These are phyloP conservation scores for Spirogloea muscicola DNA, from an alignment of 139 green algal species.

Conservation along the genomic window DNA sequence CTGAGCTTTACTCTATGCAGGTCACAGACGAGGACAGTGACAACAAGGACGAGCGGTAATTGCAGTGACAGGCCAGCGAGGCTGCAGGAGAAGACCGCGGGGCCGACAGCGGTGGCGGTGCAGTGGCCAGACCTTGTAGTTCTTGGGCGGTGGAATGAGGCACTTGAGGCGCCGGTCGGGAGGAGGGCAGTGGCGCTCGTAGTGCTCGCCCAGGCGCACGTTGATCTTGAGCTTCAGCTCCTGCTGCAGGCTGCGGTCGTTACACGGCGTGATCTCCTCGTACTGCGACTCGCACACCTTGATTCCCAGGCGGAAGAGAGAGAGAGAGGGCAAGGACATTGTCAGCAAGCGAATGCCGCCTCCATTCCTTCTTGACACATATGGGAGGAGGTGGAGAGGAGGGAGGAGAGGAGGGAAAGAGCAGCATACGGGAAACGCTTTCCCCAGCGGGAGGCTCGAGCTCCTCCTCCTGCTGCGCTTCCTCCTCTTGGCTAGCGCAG, in stretches of 20 bases:
- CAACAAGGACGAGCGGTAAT: too few species aligned
- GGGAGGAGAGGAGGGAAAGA: not conserved
- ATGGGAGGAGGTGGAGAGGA: not conserved
- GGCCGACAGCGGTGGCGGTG: too few species aligned
- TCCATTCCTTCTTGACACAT: not conserved
- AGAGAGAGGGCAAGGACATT: not conserved
- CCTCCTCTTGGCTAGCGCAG: not conserved
- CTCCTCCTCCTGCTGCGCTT: not conserved
- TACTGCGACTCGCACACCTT: slow-evolving; percentile 14
- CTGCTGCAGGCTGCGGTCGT: slow-evolving; percentile 32
- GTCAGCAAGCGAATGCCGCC: not conserved
- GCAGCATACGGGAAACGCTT: not conserved
- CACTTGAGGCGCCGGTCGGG: slow-evolving; percentile 12
- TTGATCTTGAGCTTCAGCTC: slow-evolving; percentile 22
- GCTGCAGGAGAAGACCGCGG: too few species aligned
- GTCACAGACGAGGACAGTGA: too few species aligned
- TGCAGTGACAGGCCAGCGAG: too few species aligned
- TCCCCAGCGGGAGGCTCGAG: not conserved
- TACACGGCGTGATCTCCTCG: slow-evolving; percentile 11
- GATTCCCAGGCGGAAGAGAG: not conserved
- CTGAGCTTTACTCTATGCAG: too few species aligned
- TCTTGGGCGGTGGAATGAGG: slow-evolving; percentile 11
- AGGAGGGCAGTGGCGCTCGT: slow-evolving; percentile 27
- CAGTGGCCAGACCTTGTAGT: slow-evolving; percentile 24
- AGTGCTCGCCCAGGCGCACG: slow-evolving; percentile 18